Evolutionary conservation across 2,329 filamentous ascomycete genomes (phyloP), one percentile per base, ranked within the genome.

Genomic region (Rugonectria rugulosa): DNA sequence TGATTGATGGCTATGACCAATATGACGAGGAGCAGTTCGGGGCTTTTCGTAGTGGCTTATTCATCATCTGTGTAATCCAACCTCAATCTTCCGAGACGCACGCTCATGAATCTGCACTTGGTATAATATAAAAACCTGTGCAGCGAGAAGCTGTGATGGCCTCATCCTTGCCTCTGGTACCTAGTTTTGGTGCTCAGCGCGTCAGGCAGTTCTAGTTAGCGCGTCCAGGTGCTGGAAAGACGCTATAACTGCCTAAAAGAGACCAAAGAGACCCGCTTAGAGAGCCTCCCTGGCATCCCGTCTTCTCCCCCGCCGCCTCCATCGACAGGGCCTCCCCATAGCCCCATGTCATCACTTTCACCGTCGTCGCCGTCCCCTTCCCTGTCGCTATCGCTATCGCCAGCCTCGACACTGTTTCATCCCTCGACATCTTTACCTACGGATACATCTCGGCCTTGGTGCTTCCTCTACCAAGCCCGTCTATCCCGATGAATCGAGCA

Each of bases 401-500:
- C 47, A 52, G 27, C 31, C 44, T 58, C 49, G 29, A 43, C 46
- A 29, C 26, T 6, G 27, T 11, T 17, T 10, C 15, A n/a, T 19
- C 32, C 15, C 36, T 6, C n/a, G 17, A 26, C 24, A 20, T 17
- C 32, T 24, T 23, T 26, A 50, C 8, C 17, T 11, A 24, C 41
- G 24, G 20, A 19, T 21, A 46, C 32, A 31, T 54, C 40, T 45
- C 53, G 45, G 48, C 51, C 61, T 62, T 53, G 50, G 52, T 56
- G 46, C 53, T 42, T 42, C 26, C 17, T 46, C 40, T 45, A 43
- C 51, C 45, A 65, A 57, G 42, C 48, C 32, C 52, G 43, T 42
- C 41, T 59, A 65, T 56, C 67, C 79, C 79, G 78, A 93, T 93
- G 90, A 88, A 88, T 85, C 88, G 88, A 77, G 88, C 84, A 75